Percentiles rank a stretch among this genome's conserved stretches.
These are phyloP conservation scores for Diutina sp. DNA, from an alignment of 1,139 yeast species.

Conservation along the genomic window DNA sequence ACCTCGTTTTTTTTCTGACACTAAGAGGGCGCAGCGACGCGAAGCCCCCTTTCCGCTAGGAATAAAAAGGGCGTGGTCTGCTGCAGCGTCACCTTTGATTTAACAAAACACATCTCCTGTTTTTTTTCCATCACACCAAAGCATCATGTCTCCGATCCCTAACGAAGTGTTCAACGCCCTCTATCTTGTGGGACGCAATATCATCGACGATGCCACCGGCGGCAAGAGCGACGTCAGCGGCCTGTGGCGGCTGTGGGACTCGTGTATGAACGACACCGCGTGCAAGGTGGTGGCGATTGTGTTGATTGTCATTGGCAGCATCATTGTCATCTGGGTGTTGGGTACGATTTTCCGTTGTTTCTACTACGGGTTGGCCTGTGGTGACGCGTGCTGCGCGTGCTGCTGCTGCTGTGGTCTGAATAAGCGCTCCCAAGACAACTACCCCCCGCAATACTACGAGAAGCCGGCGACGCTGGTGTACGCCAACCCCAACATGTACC, in stretches of 20 bases:
- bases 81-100: neutral
- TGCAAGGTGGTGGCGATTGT: conserved; percentile 73
- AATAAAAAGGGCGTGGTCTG: neutral
- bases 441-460: conserved; percentile 5
- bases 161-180: neutral
- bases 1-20: neutral
- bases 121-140: no score
- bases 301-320: conserved; percentile 47
- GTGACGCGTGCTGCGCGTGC: conserved; percentile 34
- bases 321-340: conserved; percentile 31
- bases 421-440: conserved; percentile 3
- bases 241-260: conserved; percentile 57
- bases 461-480: conserved; percentile 8
- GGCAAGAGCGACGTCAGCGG: conserved; percentile 31
- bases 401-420: conserved; percentile 21
- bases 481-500: conserved; percentile 27
- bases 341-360: conserved; percentile 28
- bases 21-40: neutral
- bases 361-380: conserved; percentile 31
- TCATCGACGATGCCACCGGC: conserved; percentile 3
- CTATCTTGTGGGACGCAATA: neutral
- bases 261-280: conserved; percentile 65
- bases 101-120: no score
- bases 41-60: neutral
- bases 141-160: neutral